phyloP scores from a whole-genome alignment of 768 basidiomycete species.

The Hygrophoropsis aurantiaca region DNA sequence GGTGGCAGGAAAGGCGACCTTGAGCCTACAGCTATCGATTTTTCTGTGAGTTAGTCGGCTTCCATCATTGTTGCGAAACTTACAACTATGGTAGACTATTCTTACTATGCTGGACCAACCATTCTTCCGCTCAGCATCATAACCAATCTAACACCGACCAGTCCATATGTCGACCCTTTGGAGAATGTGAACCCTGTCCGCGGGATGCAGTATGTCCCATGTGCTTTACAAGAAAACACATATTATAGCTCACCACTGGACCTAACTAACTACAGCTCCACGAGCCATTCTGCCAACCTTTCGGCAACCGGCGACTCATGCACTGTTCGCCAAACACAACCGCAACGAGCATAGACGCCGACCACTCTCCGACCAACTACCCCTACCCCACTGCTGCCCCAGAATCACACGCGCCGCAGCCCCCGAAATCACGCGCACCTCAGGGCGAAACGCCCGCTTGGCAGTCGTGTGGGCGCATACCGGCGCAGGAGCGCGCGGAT shows the following conservation, averaged over 20 bases:
- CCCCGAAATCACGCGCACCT: no score
- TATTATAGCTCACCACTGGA: no score
- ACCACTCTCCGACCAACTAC: conserved; percentile 13
- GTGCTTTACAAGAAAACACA: no score
- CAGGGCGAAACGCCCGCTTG: conserved; percentile 76
- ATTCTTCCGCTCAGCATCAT: conserved; percentile 7
- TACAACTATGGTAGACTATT: conserved; percentile 7
- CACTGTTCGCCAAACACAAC: conserved; percentile 59
- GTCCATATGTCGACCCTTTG: conserved; percentile 53
- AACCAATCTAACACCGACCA: conserved; percentile 12
- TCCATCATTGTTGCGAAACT: neutral
- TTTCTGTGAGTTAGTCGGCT: conserved; percentile 9
- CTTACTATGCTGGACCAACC: conserved; percentile 7
- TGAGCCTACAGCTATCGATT: conserved; percentile 3
- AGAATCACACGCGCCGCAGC: conserved; percentile 6
- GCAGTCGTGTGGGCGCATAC: conserved; percentile 91
- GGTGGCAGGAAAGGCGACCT: conserved; percentile 7
- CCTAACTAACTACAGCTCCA: conserved; percentile 71
- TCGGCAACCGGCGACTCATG: conserved; percentile 87
- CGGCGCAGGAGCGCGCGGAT: conserved; percentile 75
- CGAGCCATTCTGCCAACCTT: conserved; percentile 94
- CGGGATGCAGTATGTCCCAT: conserved; percentile 57
- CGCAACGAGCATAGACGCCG: conserved; percentile 17
- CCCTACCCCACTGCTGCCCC: conserved; percentile 10
- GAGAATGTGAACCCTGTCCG: conserved; percentile 64